Evolutionary conservation across 306 rosid species (phyloP).

Genomic region (Castanopsis chinensis): DNA sequence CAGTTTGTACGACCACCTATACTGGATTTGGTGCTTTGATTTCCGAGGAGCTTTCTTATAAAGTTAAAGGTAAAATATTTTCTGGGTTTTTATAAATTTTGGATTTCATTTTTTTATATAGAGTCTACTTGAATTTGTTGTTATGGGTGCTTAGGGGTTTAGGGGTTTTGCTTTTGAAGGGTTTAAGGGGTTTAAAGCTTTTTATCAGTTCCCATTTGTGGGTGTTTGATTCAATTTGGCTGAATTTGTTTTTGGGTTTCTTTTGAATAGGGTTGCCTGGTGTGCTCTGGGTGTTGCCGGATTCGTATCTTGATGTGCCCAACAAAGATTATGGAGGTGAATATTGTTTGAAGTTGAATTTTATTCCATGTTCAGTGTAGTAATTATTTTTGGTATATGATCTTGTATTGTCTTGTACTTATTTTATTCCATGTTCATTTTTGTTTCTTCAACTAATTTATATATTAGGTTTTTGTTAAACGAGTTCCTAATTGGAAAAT

Average conservation of each 20-base stretch:
- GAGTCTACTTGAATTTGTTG: too few species aligned
- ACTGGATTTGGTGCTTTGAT: slow-evolving; percentile 87
- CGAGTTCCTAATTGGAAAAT: too few species aligned
- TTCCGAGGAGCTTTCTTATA: slow-evolving; percentile 80
- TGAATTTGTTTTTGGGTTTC: slow-evolving; percentile 8
- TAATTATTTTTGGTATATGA: too few species aligned
- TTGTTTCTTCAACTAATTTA: too few species aligned
- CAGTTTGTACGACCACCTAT: too few species aligned
- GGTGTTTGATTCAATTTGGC: not conserved
- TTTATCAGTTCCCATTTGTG: too few species aligned
- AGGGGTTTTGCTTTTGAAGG: slow-evolving; percentile 4
- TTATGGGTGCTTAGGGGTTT: slow-evolving; percentile 5
- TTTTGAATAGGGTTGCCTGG: slow-evolving; percentile 58
- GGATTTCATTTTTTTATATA: too few species aligned
- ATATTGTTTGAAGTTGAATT: too few species aligned
- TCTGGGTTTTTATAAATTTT: not conserved
- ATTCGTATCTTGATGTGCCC: slow-evolving; percentile 87
- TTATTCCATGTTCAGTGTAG: too few species aligned
- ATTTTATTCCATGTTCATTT: too few species aligned
- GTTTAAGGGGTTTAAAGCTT: not conserved
- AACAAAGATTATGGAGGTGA: slow-evolving; percentile 92
- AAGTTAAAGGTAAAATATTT: slow-evolving; percentile 57
- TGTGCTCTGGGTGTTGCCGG: slow-evolving; percentile 94
- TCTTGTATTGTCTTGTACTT: too few species aligned
- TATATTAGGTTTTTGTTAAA: too few species aligned